Percentiles rank a stretch among this genome's conserved stretches.
These are phyloP conservation scores for Achaetomiella virescens DNA, from an alignment of 495 filamentous ascomycete genomes.

Conservation along the genomic window DNA sequence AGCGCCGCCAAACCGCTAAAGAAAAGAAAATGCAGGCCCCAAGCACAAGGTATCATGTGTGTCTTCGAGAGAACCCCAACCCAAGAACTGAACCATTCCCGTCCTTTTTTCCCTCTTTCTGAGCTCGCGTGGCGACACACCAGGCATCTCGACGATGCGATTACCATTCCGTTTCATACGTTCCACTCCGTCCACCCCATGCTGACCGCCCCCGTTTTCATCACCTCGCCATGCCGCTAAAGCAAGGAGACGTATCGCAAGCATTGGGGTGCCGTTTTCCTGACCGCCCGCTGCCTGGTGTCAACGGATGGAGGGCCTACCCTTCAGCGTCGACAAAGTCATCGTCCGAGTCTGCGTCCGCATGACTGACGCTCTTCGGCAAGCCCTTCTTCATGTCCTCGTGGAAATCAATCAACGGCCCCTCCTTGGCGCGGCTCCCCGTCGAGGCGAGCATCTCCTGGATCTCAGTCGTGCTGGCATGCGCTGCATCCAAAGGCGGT, in stretches of 20 bases:
- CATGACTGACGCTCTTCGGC: constrained; percentile 22
- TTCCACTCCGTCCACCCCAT: not conserved
- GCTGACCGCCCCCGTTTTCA: not conserved
- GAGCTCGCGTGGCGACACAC: too few species aligned
- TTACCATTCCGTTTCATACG: not conserved
- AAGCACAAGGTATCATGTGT: constrained; percentile 8
- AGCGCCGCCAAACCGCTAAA: constrained; percentile 6
- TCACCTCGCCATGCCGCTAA: not conserved
- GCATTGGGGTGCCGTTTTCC: too few species aligned
- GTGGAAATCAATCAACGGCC: constrained; percentile 46
- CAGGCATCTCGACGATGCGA: not conserved
- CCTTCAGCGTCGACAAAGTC: constrained; percentile 31
- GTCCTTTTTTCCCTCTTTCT: not conserved
- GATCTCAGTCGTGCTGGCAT: constrained; percentile 34
- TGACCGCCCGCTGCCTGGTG: not conserved
- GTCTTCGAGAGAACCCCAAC: constrained; percentile 5
- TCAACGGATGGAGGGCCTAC: not conserved
- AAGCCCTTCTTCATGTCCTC: constrained; percentile 42
- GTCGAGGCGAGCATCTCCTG: constrained; percentile 37
- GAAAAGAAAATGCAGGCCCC: constrained; percentile 7
- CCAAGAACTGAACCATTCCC: constrained; percentile 1
- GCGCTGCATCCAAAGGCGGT: constrained; percentile 19
- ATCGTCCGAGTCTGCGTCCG: constrained; percentile 27
- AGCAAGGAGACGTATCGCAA: not conserved
- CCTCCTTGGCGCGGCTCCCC: constrained; percentile 26